These are phyloP conservation scores for Hypocrella siamensis DNA, from an alignment of 2,329 filamentous ascomycete species.

Conservation along the genomic window DNA sequence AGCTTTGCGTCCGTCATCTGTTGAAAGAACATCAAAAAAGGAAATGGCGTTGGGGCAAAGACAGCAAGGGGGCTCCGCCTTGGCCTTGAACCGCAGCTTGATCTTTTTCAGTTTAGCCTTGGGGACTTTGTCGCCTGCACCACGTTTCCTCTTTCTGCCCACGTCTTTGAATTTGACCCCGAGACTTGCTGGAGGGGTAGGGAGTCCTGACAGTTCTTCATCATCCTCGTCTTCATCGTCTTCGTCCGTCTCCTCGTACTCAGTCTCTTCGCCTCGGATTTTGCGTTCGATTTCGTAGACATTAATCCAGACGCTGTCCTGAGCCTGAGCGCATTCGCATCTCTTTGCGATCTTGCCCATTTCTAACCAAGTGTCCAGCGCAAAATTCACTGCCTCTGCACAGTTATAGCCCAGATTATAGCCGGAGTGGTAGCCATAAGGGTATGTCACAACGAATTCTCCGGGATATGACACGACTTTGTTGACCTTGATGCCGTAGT, in stretches of 20 bases:
- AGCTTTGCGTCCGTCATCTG: constrained; percentile 74
- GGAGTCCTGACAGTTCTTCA: constrained; percentile 50
- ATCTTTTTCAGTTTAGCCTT: constrained; percentile 60
- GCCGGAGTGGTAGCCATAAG: constrained; percentile 95
- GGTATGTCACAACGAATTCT: constrained; percentile 96
- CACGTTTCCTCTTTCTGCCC: constrained; percentile 44
- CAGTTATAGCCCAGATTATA: constrained; percentile 98
- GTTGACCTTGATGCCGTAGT: constrained; percentile 93
- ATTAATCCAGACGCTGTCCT: constrained; percentile 97
- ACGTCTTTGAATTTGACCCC: constrained; percentile 48
- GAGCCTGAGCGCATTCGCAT: constrained; percentile 85
- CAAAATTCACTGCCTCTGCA: constrained; percentile 97
- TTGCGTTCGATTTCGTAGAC: constrained; percentile 93
- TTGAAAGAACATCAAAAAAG: constrained; percentile 67
- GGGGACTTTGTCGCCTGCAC: constrained; percentile 16
- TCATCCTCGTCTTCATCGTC: constrained; percentile 45
- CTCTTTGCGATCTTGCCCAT: constrained; percentile 94
- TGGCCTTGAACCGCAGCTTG: constrained; percentile 57
- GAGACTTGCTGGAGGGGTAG: constrained; percentile 63
- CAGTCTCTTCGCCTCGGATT: constrained; percentile 74
- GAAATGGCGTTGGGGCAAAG: constrained; percentile 84
- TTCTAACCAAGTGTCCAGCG: constrained; percentile 84
- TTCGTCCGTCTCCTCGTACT: constrained; percentile 59
- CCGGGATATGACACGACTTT: constrained; percentile 89
- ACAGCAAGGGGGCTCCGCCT: constrained; percentile 66